Percentiles rank a stretch among this genome's conserved stretches.
phyloP scores from a whole-genome alignment of 371 early-diverging fungal species.

The Zychaea mexicana region DNA sequence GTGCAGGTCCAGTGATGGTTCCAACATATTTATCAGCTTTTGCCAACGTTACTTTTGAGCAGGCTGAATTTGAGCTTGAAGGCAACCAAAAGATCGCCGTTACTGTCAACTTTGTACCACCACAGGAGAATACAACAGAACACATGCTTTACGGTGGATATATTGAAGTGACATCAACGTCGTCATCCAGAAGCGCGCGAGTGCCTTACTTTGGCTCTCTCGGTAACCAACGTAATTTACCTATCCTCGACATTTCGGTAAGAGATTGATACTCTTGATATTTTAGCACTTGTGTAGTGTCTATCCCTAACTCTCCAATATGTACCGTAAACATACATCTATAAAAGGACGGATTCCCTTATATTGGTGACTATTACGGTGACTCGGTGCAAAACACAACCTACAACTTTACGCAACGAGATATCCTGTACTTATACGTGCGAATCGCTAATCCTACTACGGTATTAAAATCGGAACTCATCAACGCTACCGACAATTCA shows the following conservation, averaged over 20 bases:
- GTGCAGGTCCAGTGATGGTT: constrained; percentile 12
- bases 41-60: constrained; percentile 5
- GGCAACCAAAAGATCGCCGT: neutral
- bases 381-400: neutral
- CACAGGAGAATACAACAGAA: neutral
- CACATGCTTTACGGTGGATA: constrained; percentile 19
- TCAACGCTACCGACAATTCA: neutral
- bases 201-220: constrained; percentile 20
- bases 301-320: too few species aligned
- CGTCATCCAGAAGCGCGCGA: neutral
- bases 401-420: constrained; percentile 9
- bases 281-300: too few species aligned
- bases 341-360: constrained; percentile 16
- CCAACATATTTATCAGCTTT: constrained; percentile 1
- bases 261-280: neutral
- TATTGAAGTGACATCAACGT: constrained; percentile 3
- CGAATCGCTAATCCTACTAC: constrained; percentile 17
- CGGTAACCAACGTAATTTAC: constrained; percentile 15
- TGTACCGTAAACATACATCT: too few species aligned
- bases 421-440: constrained; percentile 9
- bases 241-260: constrained; percentile 13
- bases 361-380: constrained; percentile 9
- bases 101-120: neutral
- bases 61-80: neutral
- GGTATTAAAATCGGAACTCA: constrained; percentile 4